These are phyloP conservation scores for Candida maris DNA, from an alignment of 805 yeast species.

Conservation along the genomic window DNA sequence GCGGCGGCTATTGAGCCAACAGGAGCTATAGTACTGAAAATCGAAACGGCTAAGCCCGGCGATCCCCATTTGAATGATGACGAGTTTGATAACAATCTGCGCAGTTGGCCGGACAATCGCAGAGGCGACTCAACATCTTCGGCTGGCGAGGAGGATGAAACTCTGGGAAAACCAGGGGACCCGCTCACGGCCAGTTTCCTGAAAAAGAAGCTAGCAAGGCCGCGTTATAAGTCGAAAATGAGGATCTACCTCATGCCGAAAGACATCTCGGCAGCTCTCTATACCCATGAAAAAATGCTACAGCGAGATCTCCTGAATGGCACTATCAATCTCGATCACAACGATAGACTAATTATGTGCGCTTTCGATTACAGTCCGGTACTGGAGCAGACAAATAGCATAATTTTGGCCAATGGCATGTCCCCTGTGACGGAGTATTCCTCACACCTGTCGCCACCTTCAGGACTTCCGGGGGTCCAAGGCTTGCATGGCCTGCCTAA, in stretches of 20 bases:
- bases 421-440: background rate
- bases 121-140: background rate
- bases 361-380: conserved; percentile 28
- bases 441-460: background rate
- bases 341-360: conserved; percentile 25
- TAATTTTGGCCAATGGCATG: conserved; percentile 1
- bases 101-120: background rate
- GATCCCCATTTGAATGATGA: conserved; percentile 49
- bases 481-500: no score
- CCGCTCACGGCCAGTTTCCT: conserved; percentile 47
- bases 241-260: conserved; percentile 54
- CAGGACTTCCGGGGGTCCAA: no score
- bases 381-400: conserved; percentile 3
- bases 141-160: conserved; percentile 19
- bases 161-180: conserved; percentile 38
- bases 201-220: conserved; percentile 57
- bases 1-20: conserved; percentile 51
- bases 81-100: conserved; percentile 23
- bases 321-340: conserved; percentile 36
- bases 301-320: conserved; percentile 51
- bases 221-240: conserved; percentile 61
- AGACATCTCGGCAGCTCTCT: conserved; percentile 36
- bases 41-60: conserved; percentile 56
- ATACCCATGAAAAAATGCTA: conserved; percentile 47
- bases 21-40: conserved; percentile 48